A percentile compares a stretch with the other conserved stretches of the same genome.
Evolutionary conservation across 352 stramenopile genomes (phyloP).

Genomic region (Globisporangium carolinianum): DNA sequence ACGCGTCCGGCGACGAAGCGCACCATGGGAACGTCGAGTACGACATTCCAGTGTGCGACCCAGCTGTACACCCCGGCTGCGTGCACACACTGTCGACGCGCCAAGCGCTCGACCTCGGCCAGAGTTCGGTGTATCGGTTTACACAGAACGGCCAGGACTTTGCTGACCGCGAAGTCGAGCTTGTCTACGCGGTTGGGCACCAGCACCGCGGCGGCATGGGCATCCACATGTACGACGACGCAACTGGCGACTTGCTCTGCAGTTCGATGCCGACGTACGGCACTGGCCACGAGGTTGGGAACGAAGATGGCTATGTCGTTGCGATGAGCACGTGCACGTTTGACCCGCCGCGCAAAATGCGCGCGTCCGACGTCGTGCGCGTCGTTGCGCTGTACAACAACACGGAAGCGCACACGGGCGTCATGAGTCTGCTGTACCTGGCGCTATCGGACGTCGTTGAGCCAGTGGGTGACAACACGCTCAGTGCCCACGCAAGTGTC

Average conservation of each 20-base stretch:
- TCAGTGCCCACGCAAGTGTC: constrained; percentile 2
- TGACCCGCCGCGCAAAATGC: constrained; percentile 59
- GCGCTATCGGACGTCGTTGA: constrained; percentile 49
- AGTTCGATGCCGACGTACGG: constrained; percentile 62
- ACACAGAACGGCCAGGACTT: constrained; percentile 12
- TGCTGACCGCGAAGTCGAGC: constrained; percentile 53
- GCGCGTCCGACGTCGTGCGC: constrained; percentile 59
- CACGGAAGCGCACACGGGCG: constrained; percentile 63
- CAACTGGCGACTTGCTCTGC: constrained; percentile 57
- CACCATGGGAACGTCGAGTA: constrained; percentile 77
- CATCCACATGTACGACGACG: constrained; percentile 69
- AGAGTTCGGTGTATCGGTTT: constrained; percentile 18
- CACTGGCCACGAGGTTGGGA: constrained; percentile 39
- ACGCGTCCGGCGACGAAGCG: constrained; percentile 48
- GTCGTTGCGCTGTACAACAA: constrained; percentile 81
- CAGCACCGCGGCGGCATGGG: constrained; percentile 68
- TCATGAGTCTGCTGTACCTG: constrained; percentile 78
- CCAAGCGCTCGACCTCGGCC: constrained; percentile 43
- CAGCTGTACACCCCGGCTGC: constrained; percentile 57
- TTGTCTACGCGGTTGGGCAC: constrained; percentile 75
- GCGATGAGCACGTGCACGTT: constrained; percentile 76
- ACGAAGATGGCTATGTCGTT: constrained; percentile 66
- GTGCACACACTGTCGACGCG: constrained; percentile 71
- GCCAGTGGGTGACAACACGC: constrained; percentile 7
- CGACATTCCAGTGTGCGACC: constrained; percentile 62